Base-by-base conservation (phyloP, 2,329 filamentous ascomycete genomes). In the Biscogniauxia sp. region DNA sequence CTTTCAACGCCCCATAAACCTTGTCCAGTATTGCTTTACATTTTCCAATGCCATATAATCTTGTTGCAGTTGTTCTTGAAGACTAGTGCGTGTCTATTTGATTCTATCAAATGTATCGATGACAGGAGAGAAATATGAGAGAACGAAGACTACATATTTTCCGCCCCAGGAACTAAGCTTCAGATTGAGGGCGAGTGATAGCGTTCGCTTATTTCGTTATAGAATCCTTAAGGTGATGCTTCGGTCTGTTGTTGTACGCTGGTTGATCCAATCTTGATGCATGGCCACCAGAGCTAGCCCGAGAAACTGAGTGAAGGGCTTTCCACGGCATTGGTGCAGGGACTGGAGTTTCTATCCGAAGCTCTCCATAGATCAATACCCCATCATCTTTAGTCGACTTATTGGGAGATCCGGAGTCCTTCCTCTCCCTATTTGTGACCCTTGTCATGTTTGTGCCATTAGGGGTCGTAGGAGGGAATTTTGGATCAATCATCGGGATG, bases 1-100 rank as follows among this genome's bases (percentile, higher is more conserved):
- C 37, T 51, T 26, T 56, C 19, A 64, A 55, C 62, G 58, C 2
- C 57, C 62, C 57, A 64, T 60, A 56, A 64, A 59, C 54, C 54
- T 59, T 4, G 53, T 59, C 63, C 63, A 64, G 2, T 58, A 3
- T 19, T 57, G 52, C 37, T 56, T 59, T 58, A 63, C 63, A 20
- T n/a, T 59, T 26, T 61, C 23, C 53, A 64, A 45, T 23, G 63
- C 9, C 11, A 13, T 23, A n/a, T 57, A 58, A 20, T 64, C 63
- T 2, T 23, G 54, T 5, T 54, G 26, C 0, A 62, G 55, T 15
- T 52, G 32, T 28, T 61, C 32, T 4, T 20, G 19, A 2, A 62
- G 25, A 28, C 52, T 54, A n/a, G 53, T 17, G 8, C 20, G 20
- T 45, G 19, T 26, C 52, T 57, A 20, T n/a, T 9, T 5, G 52